Evolutionary conservation across 257 asterid genomes (phyloP), one percentile per base, ranked within the genome.

Genomic region (Primulina tabacum): DNA sequence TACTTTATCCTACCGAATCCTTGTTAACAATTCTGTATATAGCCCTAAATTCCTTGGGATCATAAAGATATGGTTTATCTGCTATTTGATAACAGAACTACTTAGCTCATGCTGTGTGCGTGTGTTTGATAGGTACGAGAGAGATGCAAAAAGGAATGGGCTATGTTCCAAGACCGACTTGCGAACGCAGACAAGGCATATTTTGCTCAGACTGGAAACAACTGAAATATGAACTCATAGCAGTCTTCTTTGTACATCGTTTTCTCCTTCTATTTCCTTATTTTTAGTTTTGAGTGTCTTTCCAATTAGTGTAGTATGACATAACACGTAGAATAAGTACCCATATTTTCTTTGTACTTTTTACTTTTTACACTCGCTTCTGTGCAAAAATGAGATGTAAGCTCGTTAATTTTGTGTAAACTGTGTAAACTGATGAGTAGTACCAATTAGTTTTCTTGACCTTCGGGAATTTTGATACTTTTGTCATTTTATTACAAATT

Each of bases 141-240:
- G 72, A 85, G 99, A 79, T 93, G 99, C 92, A 89, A 85, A 76
- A 73, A 75, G 0, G 99, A 93, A 79, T 93, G 99, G 99, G 96
- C 88, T 1, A 89, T 86, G 73, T 93, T 93, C 73, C 99, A 93
- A 75, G 97, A 90, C 77, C 96, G 99, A 56, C 89, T 93, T 17
- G 81, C 96, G 6, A 86, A 74, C 65, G 99, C 99, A 10, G 97
- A 93, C 85, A 87, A 93, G 80, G 67, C 79, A 12, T 90, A 90
- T 70, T 82, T 86, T 76, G 83, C 94, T 59, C 86, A 85, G 82
- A 75, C 75, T 52, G 80, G 75, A 76, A 79, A 78, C 59, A 75
- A 80, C 76, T 76, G 59, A 6, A 77, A 74, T 43, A 35, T 62
- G 64, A 60, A 35, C 59, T 26, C 33, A 29, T 33, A 26, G 58